Base-by-base conservation (phyloP, 208 protist species). In the Wallacemonas rigidus region DNA sequence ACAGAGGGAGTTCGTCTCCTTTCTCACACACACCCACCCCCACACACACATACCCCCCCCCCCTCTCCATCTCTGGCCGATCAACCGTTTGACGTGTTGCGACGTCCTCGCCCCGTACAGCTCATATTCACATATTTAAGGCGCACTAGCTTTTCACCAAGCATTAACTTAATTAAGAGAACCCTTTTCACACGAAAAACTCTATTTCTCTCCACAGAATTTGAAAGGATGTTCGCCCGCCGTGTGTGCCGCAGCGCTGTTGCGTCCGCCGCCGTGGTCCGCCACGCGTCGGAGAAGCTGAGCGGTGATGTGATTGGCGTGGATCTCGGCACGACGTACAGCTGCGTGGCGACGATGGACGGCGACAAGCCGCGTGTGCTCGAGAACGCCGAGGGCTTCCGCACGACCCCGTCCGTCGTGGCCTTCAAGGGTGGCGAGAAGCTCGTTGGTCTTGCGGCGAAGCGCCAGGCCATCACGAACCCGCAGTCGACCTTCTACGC, bases 331-430 rank as follows among this genome's bases (percentile, higher is more conserved):
- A 95, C 90, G 38, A 95, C 91, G 57, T 90, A 91, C 83, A 89
- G 81, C 77, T 80, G 72, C 63, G 90, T 94, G n/a, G 90, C 81
- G 8, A 75, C 78, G 62, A 87, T 87, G 83, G 72, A 91, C 39
- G 87, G 84, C 56, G 98, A 99, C 89, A 99, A 99, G 87, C 86
- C 93, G 8, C 63, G 89, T 89, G 76, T 92, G 82, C 81, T 94
- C 55, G 79, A 89, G 74, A 94, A 94, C 79, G 76, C 83, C 43
- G 77, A 89, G 80, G 90, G 90, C 75, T 89, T 88, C 79, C 83
- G 91, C 71, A 95, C 89, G 67, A 95, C 91, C 41, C 91, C 91
- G 54, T 93, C 87, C 53, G 86, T 94, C 57, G 89, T 95, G 1
- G 88, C 87, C 56, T 95, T 93, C 85, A 92, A 85, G 80, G 85